Conservation (phyloP, 2,329 filamentous ascomycete species). For the Microcyclospora tardicrescens region DNA sequence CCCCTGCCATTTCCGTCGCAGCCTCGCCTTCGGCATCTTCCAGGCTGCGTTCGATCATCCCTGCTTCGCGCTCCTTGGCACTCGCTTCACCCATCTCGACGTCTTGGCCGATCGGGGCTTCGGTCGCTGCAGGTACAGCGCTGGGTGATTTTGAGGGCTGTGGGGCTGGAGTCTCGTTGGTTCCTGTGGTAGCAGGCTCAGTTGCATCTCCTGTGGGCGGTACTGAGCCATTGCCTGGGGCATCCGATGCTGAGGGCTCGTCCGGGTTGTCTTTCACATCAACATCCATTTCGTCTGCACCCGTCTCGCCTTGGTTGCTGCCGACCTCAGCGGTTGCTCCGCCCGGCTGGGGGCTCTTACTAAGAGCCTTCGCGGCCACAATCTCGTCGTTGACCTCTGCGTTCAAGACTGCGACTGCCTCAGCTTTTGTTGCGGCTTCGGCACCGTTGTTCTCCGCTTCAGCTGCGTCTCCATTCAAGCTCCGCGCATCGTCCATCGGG, state of each 20-base stretch:
- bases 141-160: not conserved
- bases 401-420: too few species aligned
- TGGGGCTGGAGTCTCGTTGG: not conserved
- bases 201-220: not conserved
- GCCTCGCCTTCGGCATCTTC: constrained; percentile 20
- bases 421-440: constrained; percentile 14
- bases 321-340: constrained; percentile 1
- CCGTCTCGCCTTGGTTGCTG: constrained; percentile 9
- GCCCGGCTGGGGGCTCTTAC: constrained; percentile 6
- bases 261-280: constrained; percentile 22
- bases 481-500: constrained; percentile 18
- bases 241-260: constrained; percentile 1
- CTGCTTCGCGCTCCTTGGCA: constrained; percentile 18
- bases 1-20: constrained; percentile 14
- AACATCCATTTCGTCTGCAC: constrained; percentile 5
- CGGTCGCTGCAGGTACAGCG: not conserved
- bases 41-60: constrained; percentile 16
- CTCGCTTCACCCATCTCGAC: constrained; percentile 15
- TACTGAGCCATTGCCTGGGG: not conserved
- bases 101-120: constrained; percentile 7
- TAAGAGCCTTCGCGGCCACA: constrained; percentile 14
- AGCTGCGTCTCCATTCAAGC: constrained; percentile 18
- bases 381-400: constrained; percentile 13
- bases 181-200: not conserved
- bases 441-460: constrained; percentile 7